Conservation (phyloP, 1,284 basidiomycete genomes). For the Waitea zeae region DNA sequence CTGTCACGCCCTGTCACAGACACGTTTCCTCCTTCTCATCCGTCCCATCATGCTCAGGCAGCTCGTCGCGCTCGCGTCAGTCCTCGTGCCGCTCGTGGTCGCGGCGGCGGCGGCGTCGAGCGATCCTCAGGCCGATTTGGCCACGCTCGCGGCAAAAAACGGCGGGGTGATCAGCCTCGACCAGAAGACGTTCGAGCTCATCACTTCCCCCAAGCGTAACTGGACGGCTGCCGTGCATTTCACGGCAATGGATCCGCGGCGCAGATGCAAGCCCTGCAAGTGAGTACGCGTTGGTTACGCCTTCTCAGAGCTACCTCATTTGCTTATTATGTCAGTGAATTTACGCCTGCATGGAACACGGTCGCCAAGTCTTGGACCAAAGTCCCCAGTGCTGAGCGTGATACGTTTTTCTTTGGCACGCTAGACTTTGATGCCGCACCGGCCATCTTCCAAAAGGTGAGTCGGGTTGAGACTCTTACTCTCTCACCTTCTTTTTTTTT, state of each 20-base stretch:
- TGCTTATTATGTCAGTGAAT: constrained; percentile 34
- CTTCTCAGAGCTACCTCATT: constrained; percentile 3
- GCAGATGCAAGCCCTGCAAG: constrained; percentile 74
- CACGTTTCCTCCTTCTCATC: too few species aligned
- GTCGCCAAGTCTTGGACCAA: constrained; percentile 71
- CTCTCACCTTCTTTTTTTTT: too few species aligned
- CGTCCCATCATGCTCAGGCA: too few species aligned
- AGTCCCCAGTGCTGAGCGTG: constrained; percentile 37
- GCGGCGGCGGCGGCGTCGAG: too few species aligned
- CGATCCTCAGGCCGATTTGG: constrained; percentile 31
- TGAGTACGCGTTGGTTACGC: constrained; percentile 16
- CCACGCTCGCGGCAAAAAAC: constrained; percentile 44
- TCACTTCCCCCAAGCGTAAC: constrained; percentile 57
- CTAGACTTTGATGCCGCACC: constrained; percentile 72
- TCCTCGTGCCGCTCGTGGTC: too few species aligned
- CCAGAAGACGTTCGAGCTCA: constrained; percentile 53
- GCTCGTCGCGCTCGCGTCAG: too few species aligned
- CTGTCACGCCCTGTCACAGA: too few species aligned
- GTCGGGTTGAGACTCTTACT: too few species aligned
- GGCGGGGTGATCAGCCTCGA: constrained; percentile 74
- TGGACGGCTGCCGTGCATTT: constrained; percentile 76
- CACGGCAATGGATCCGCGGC: constrained; percentile 67
- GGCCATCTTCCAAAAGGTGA: constrained; percentile 64
- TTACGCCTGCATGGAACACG: constrained; percentile 64
- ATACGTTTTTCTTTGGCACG: constrained; percentile 83